Percentiles rank a stretch among this genome's conserved stretches.
These are phyloP conservation scores for Tremellales sp. DNA, from an alignment of 1,284 basidiomycete genomes.

Conservation along the genomic window DNA sequence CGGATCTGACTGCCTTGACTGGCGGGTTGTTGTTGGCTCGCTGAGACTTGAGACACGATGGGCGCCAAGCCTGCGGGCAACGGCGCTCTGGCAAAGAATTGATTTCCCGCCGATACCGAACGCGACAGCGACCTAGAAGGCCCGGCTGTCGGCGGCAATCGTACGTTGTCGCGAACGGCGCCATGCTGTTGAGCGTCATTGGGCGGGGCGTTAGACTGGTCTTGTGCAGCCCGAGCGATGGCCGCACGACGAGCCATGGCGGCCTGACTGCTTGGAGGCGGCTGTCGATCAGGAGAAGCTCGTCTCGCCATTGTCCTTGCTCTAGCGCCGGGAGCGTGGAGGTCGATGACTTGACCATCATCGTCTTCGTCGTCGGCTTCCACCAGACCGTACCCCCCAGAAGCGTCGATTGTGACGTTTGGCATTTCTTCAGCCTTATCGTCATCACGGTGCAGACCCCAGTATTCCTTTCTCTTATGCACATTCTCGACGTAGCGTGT, in stretches of 20 bases:
- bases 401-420: constrained; percentile 27
- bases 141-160: background rate
- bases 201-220: background rate
- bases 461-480: constrained; percentile 19
- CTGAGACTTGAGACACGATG: constrained; percentile 27
- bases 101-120: constrained; percentile 31
- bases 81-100: constrained; percentile 16
- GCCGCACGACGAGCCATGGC: constrained; percentile 3
- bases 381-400: constrained; percentile 27
- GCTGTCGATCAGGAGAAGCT: constrained; percentile 1
- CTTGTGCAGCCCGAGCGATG: constrained; percentile 7
- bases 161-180: background rate
- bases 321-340: constrained; percentile 22
- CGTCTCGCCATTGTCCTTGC: constrained; percentile 15
- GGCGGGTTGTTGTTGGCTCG: constrained; percentile 7
- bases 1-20: constrained; percentile 33
- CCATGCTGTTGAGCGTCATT: background rate
- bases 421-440: constrained; percentile 11
- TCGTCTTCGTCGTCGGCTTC: constrained; percentile 3
- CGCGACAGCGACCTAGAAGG: constrained; percentile 14
- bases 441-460: constrained; percentile 3
- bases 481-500: constrained; percentile 18
- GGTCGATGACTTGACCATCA: constrained; percentile 17
- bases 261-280: constrained; percentile 3
- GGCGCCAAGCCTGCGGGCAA: constrained; percentile 16